phyloP scores from a whole-genome alignment of 306 rosid species.

The Macrotyloma uniflorum region DNA sequence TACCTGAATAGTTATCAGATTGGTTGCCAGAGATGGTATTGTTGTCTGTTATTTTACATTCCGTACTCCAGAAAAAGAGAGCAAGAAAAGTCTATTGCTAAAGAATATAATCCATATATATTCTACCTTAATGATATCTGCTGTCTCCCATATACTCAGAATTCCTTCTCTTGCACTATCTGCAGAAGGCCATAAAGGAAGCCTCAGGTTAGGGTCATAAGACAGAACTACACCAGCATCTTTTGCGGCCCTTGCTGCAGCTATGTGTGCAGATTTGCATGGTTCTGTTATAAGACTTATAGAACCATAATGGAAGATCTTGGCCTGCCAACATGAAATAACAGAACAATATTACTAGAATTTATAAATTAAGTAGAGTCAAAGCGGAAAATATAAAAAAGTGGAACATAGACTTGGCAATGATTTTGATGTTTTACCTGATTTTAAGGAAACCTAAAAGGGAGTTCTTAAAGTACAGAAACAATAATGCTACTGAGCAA shows the following conservation, averaged over 20 bases:
- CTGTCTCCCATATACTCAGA: conserved; percentile 86
- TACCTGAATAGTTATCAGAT: conserved; percentile 53
- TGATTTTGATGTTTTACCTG: conserved; percentile 4
- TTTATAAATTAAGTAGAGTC: conserved; percentile 8
- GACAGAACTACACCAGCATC: conserved; percentile 86
- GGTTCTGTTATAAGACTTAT: conserved; percentile 97
- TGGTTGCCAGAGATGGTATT: conserved; percentile 24
- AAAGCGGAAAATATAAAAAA: conserved; percentile 17
- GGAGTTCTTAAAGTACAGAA: conserved; percentile 22
- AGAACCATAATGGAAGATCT: conserved; percentile 88
- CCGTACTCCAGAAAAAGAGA: conserved; percentile 26
- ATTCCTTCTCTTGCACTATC: conserved; percentile 94
- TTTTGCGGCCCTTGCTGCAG: conserved; percentile 90
- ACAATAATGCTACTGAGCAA: conserved; percentile 14
- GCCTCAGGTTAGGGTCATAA: conserved; percentile 96
- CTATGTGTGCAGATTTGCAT: conserved; percentile 93
- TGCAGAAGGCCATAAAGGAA: conserved; percentile 95
- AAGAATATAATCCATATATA: not conserved
- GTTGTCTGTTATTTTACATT: conserved; percentile 22
- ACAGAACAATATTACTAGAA: conserved; percentile 27
- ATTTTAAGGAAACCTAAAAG: conserved; percentile 25
- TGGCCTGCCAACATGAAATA: conserved; percentile 68
- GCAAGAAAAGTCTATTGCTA: conserved; percentile 19
- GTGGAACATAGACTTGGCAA: conserved; percentile 2
- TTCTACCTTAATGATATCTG: conserved; percentile 89